Conservation (phyloP, 352 stramenopile species). For the Phytophthora multivora region DNA sequence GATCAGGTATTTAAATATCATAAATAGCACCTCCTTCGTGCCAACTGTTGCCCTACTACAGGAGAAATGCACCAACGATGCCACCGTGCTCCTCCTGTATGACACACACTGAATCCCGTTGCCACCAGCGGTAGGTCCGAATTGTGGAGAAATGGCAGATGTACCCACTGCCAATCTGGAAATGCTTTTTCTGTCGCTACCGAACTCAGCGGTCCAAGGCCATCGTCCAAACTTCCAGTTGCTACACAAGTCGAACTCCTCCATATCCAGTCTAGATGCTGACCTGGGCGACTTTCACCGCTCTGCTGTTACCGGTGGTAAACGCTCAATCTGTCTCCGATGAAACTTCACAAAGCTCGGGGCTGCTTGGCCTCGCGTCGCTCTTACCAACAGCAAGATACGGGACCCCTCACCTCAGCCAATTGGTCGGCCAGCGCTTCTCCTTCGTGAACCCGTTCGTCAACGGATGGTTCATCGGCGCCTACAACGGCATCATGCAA, state of each 20-base stretch:
- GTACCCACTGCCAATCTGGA: neutral
- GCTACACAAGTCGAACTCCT: neutral
- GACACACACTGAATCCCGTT: no score
- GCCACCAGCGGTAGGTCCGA: no score
- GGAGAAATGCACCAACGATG: no score
- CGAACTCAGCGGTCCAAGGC: neutral
- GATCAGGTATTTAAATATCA: no score
- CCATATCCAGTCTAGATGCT: neutral
- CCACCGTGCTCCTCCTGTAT: no score
- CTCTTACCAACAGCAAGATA: neutral
- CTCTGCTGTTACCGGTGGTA: neutral
- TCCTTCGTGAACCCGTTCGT: neutral
- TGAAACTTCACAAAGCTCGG: neutral
- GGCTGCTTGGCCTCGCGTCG: neutral
- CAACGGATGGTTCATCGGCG: neutral
- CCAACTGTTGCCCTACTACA: no score
- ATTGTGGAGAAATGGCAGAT: no score
- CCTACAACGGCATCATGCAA: neutral
- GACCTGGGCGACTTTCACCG: neutral
- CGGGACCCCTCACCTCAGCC: neutral
- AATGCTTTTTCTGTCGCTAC: neutral
- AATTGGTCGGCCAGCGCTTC: neutral
- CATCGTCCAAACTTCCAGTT: neutral
- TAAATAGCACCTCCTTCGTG: no score
- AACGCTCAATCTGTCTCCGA: neutral